phyloP scores from a whole-genome alignment of 1,139 yeast genomes.

The Suhomyces taliae region DNA sequence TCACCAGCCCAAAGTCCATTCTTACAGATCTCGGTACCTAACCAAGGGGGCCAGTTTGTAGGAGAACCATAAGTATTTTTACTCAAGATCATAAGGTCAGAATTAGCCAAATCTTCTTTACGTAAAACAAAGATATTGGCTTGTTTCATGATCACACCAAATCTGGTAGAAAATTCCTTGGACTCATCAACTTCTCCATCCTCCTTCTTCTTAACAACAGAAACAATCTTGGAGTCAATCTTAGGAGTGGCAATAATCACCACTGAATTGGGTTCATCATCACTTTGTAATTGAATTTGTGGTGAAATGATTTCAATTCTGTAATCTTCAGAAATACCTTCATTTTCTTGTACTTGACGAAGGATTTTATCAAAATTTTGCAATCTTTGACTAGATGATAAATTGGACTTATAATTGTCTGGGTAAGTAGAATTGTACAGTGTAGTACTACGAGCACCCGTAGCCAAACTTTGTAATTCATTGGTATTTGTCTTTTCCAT shows the following conservation, averaged over 20 bases:
- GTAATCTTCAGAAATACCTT: conserved; percentile 60
- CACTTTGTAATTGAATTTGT: conserved; percentile 78
- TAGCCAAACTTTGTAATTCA: conserved; percentile 5
- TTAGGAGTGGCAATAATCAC: conserved; percentile 44
- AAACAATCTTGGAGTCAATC: conserved; percentile 40
- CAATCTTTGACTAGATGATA: conserved; percentile 19
- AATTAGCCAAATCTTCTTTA: conserved; percentile 22
- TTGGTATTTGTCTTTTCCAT: conserved; percentile 18
- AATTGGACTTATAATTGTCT: conserved; percentile 1
- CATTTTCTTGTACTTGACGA: conserved; percentile 39
- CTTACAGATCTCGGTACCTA: conserved; percentile 45
- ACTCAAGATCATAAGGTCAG: conserved; percentile 25
- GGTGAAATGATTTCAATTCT: conserved; percentile 77
- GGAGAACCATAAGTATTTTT: conserved; percentile 37
- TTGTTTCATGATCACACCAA: conserved; percentile 38
- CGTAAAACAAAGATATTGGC: conserved; percentile 44
- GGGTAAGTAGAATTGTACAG: not conserved
- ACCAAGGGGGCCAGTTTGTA: conserved; percentile 49
- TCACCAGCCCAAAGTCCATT: conserved; percentile 38
- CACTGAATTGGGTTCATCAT: conserved; percentile 61
- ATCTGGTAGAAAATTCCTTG: conserved; percentile 36
- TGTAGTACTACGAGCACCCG: not conserved
- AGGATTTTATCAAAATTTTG: conserved; percentile 55
- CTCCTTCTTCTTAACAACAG: conserved; percentile 32
- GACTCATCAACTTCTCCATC: conserved; percentile 22